Conservation (phyloP, 2,329 filamentous ascomycete species). For the Colletotrichum sansevieriae region DNA sequence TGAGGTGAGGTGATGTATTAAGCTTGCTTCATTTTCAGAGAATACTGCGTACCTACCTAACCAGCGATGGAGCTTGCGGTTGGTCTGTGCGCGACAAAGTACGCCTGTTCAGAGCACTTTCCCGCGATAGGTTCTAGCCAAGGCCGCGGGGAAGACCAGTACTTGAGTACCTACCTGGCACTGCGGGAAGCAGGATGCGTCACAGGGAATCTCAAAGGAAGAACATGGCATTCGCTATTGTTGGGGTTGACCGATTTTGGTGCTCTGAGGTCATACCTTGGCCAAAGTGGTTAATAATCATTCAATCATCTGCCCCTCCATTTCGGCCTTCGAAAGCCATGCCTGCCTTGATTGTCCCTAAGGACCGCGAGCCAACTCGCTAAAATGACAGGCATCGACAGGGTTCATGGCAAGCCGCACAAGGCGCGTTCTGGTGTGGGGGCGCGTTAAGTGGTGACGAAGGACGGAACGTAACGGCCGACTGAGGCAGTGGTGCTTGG, state of each 20-base stretch:
- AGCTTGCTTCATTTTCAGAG: conserved; percentile 28
- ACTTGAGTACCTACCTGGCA: conserved; percentile 4
- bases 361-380: neutral
- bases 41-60: conserved; percentile 12
- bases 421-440: conserved; percentile 29
- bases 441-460: conserved; percentile 23
- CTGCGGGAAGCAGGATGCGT: neutral
- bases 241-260: no score
- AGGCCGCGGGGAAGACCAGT: conserved; percentile 7
- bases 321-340: no score
- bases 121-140: neutral
- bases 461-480: conserved; percentile 2
- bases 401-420: neutral
- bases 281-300: no score
- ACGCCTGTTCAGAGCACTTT: conserved; percentile 11
- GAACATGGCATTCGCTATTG: no score
- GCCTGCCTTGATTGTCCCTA: neutral
- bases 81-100: conserved; percentile 32
- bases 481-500: conserved; percentile 9
- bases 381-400: neutral
- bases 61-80: conserved; percentile 2
- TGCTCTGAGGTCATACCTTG: no score
- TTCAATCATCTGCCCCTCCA: no score
- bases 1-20: conserved; percentile 28
- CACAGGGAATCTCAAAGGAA: conserved; percentile 2